phyloP scores from a whole-genome alignment of 441 rosid species.

The Bocquillonia castaneifolia region DNA sequence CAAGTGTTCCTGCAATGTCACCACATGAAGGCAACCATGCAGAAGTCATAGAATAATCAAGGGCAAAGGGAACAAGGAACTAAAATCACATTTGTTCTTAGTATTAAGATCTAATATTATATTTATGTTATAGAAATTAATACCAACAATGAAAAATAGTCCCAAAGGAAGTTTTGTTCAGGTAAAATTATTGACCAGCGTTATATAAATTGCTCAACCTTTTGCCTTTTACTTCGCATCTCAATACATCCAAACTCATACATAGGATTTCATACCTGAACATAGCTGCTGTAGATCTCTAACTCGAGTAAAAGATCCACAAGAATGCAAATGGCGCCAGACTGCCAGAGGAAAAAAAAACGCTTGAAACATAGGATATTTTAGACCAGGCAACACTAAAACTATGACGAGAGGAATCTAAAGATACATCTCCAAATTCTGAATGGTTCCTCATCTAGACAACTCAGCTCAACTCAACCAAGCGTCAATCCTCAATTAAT shows the following conservation, averaged over 20 bases:
- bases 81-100: not conserved
- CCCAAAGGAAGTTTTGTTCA: not conserved
- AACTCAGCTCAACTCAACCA: too few relatives aligned
- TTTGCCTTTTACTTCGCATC: conserved; percentile 4
- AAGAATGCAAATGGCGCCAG: conserved; percentile 50
- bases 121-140: not conserved
- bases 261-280: conserved; percentile 45
- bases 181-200: not conserved
- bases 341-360: conserved; percentile 33
- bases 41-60: conserved; percentile 5
- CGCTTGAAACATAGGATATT: too few relatives aligned
- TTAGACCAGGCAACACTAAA: conserved; percentile 10
- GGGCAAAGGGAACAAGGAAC: not conserved
- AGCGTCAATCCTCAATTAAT: too few relatives aligned
- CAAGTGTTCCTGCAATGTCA: conserved; percentile 69
- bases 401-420: not conserved
- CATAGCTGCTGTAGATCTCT: conserved; percentile 55
- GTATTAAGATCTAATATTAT: not conserved
- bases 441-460: too few relatives aligned
- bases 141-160: not conserved
- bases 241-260: conserved; percentile 9
- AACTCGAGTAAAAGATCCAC: conserved; percentile 50
- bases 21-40: not conserved
- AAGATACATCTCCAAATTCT: not conserved
- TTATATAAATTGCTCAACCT: not conserved